Evolutionary conservation across 2,329 filamentous ascomycete species (phyloP).

Genomic region (Clonostachys rhizophaga): DNA sequence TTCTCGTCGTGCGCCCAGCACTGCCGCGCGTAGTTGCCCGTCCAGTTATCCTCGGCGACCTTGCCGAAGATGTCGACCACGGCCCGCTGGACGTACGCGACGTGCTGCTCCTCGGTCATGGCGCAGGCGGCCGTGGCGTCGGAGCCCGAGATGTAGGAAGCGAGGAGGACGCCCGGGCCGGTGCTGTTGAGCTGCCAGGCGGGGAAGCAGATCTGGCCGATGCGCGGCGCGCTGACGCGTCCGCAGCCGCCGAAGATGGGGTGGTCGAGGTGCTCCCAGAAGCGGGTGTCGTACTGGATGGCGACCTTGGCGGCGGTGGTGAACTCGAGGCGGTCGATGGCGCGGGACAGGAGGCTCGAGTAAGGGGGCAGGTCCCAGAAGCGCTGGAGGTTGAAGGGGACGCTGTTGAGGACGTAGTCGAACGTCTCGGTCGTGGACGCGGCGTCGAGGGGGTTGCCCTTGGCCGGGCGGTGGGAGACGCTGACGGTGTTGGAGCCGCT

Average conservation of each 20-base stretch:
- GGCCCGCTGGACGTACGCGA: conserved; percentile 56
- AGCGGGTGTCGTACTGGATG: conserved; percentile 63
- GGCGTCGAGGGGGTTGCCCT: conserved; percentile 31
- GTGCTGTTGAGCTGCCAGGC: conserved; percentile 61
- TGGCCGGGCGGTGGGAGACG: conserved; percentile 52
- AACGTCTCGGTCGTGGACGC: conserved; percentile 36
- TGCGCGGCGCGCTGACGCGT: conserved; percentile 53
- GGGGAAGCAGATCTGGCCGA: conserved; percentile 62
- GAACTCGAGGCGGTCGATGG: conserved; percentile 42
- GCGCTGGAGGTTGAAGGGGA: conserved; percentile 60
- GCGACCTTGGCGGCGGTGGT: conserved; percentile 56
- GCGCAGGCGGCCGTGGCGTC: conserved; percentile 32
- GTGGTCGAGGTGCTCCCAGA: conserved; percentile 45
- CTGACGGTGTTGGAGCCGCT: conserved; percentile 44
- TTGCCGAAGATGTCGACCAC: conserved; percentile 63
- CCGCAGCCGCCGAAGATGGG: conserved; percentile 63
- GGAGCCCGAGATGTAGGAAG: conserved; percentile 47
- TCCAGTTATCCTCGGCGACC: conserved; percentile 39
- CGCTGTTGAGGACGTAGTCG: conserved; percentile 63
- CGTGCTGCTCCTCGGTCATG: conserved; percentile 54
- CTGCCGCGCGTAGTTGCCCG: conserved; percentile 57
- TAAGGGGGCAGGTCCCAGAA: conserved; percentile 50
- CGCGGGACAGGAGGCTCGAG: conserved; percentile 31
- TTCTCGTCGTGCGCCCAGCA: conserved; percentile 63
- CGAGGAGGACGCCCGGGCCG: conserved; percentile 59